phyloP scores from a whole-genome alignment of 352 stramenopile species.

The Phytophthora aleatoria region DNA sequence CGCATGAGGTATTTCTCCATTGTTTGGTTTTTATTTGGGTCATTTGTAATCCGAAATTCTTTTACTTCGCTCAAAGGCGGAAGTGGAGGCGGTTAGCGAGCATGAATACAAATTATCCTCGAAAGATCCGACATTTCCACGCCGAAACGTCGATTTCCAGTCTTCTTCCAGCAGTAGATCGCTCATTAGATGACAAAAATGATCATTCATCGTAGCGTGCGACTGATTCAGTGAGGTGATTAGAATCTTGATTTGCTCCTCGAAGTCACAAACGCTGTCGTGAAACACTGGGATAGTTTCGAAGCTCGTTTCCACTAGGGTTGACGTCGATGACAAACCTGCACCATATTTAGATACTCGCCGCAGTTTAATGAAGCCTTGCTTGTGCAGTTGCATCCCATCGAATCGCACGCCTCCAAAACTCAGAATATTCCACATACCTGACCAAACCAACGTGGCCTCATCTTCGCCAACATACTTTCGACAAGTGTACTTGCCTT shows the following conservation, averaged over 20 bases:
- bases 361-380: conserved; percentile 24
- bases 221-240: conserved; percentile 12
- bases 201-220: neutral
- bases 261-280: conserved; percentile 34
- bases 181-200: conserved; percentile 1
- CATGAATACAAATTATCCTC: no score
- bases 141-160: conserved; percentile 1
- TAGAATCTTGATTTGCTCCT: conserved; percentile 24
- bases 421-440: neutral
- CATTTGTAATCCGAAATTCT: no score
- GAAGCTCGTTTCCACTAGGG: conserved; percentile 47
- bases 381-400: conserved; percentile 40
- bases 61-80: no score
- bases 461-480: neutral
- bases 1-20: no score
- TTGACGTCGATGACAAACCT: conserved; percentile 8
- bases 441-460: neutral
- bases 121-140: no score
- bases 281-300: conserved; percentile 49
- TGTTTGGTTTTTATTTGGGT: no score
- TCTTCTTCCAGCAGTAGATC: conserved; percentile 5
- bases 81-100: no score
- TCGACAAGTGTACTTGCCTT: neutral
- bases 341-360: conserved; percentile 1
- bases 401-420: conserved; percentile 8